Conservation (phyloP, 371 early-diverging fungal genomes). For the Sporodiniella umbellata region DNA sequence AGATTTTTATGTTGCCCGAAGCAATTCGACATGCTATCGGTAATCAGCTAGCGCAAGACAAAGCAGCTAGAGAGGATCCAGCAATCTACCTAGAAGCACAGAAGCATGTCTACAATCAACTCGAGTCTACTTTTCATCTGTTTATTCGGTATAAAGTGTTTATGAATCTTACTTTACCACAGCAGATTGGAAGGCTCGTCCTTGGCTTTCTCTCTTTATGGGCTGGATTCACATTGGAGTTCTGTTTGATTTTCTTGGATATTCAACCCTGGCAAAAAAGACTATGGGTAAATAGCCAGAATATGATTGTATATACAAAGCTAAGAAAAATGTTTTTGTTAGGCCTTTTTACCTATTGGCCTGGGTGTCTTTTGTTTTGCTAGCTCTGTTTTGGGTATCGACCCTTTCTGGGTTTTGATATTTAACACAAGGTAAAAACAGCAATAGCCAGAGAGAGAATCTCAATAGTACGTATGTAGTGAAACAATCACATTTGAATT, state of each 20-base stretch:
- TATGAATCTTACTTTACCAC: slow-evolving; percentile 53
- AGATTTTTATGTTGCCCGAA: slow-evolving; percentile 34
- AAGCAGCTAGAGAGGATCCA: slow-evolving; percentile 30
- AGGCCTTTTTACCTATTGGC: slow-evolving; percentile 42
- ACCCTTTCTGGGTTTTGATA: slow-evolving; percentile 41
- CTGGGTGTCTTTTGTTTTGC: slow-evolving; percentile 34
- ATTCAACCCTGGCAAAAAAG: slow-evolving; percentile 46
- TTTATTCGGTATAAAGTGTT: slow-evolving; percentile 56
- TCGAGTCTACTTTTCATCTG: slow-evolving; percentile 52
- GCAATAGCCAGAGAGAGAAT: not conserved
- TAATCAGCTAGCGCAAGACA: slow-evolving; percentile 19
- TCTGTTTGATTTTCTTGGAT: slow-evolving; percentile 60
- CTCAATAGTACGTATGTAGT: slow-evolving; percentile 12
- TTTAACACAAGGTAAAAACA: slow-evolving; percentile 40
- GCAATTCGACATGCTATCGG: slow-evolving; percentile 29
- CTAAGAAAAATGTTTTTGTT: not conserved
- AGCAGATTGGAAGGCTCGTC: slow-evolving; percentile 49
- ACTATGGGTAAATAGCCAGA: slow-evolving; percentile 52
- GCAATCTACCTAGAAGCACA: slow-evolving; percentile 53
- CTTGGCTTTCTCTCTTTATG: slow-evolving; percentile 47
- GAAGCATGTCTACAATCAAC: slow-evolving; percentile 46
- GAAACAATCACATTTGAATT: slow-evolving; percentile 43
- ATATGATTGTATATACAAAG: not conserved
- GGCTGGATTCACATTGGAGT: slow-evolving; percentile 52
- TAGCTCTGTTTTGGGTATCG: slow-evolving; percentile 36